Conservation (phyloP, 2,329 filamentous ascomycete species). For the Claviceps paspali region DNA sequence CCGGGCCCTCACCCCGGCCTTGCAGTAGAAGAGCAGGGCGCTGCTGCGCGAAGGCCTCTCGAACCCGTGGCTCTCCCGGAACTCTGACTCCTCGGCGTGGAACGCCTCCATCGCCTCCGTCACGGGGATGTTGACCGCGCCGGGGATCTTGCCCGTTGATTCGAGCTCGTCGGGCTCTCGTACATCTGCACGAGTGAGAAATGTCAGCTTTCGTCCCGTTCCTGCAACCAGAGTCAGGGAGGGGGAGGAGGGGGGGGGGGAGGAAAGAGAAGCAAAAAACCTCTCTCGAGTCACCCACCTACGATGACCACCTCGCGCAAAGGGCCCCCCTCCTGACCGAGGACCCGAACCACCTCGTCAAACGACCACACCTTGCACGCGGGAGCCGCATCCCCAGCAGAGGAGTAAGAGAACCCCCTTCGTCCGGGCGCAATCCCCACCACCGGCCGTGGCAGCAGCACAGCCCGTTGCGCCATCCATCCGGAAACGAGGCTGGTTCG, state of each 20-base stretch:
- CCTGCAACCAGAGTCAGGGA: background rate
- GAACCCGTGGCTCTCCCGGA: constrained; percentile 70
- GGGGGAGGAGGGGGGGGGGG: no score
- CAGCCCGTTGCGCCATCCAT: no score
- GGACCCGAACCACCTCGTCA: constrained; percentile 32
- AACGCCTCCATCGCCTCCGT: constrained; percentile 62
- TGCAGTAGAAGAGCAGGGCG: constrained; percentile 78
- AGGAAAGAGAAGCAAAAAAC: no score
- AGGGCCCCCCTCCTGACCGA: no score
- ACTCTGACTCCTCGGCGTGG: constrained; percentile 61
- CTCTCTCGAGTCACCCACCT: no score
- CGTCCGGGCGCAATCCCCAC: background rate
- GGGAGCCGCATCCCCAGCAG: constrained; percentile 5
- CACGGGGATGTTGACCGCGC: constrained; percentile 70
- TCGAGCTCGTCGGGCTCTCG: constrained; percentile 57
- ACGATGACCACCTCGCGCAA: constrained; percentile 25
- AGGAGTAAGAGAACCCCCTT: constrained; percentile 15
- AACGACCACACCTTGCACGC: constrained; percentile 30
- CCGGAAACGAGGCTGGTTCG: no score
- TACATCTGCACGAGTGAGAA: constrained; percentile 37
- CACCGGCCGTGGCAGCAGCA: no score
- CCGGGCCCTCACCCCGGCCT: constrained; percentile 69
- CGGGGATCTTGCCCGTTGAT: constrained; percentile 58
- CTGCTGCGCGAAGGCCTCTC: constrained; percentile 41
- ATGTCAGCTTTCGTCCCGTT: no score